phyloP scores from a whole-genome alignment of 257 asterid species.

The Nicotiana benthamiana region DNA sequence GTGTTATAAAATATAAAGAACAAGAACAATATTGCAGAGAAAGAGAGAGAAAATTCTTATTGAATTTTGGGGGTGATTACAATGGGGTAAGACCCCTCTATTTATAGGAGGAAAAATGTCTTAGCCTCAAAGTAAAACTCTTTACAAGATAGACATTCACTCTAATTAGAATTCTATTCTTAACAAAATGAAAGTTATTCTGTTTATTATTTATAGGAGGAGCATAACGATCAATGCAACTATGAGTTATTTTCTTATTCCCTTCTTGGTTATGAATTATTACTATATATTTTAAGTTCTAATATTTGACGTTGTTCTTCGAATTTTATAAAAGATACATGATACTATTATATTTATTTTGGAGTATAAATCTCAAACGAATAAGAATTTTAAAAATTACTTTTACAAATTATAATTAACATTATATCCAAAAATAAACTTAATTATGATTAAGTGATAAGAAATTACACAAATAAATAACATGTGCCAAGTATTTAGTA shows the following conservation, averaged over 20 bases:
- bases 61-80: too few species aligned
- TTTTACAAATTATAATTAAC: neutral
- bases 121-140: too few species aligned
- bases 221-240: neutral
- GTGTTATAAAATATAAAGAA: too few species aligned
- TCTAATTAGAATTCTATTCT: too few species aligned
- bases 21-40: too few species aligned
- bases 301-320: neutral
- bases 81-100: too few species aligned
- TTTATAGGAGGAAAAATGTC: too few species aligned
- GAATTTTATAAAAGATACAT: neutral
- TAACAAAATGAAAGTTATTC: neutral
- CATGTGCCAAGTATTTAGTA: neutral
- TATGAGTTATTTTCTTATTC: neutral
- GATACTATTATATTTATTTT: neutral
- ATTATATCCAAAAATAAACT: neutral
- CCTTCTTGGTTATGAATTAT: neutral
- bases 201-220: neutral
- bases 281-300: neutral
- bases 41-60: too few species aligned
- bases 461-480: neutral
- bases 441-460: neutral
- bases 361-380: neutral
- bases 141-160: too few species aligned
- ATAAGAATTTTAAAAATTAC: neutral